These are phyloP conservation scores for Chytridium lagenaria DNA, from an alignment of 371 early-diverging fungal species.

Conservation along the genomic window DNA sequence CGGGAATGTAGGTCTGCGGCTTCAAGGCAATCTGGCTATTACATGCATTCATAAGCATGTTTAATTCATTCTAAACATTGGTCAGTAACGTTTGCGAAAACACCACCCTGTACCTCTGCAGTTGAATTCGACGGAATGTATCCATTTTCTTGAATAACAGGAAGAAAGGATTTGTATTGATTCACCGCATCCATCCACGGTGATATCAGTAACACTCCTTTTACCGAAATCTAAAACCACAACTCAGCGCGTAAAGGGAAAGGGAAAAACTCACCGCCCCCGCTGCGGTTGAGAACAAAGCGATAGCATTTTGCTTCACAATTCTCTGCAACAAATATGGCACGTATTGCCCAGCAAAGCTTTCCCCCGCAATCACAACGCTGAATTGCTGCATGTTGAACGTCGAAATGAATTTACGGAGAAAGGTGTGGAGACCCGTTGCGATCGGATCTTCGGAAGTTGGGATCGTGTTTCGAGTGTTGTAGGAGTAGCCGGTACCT, in stretches of 20 bases:
- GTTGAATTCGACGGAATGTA: neutral
- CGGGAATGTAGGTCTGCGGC: conserved; percentile 6
- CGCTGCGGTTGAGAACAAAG: neutral
- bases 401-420: neutral
- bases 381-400: neutral
- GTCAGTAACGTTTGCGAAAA: neutral
- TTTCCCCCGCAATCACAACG: conserved; percentile 11
- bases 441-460: neutral
- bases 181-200: conserved; percentile 4
- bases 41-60: neutral
- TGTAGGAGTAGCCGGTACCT: conserved; percentile 8
- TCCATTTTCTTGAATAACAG: neutral
- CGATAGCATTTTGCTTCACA: neutral
- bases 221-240: neutral
- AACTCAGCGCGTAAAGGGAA: neutral
- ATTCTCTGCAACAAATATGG: neutral
- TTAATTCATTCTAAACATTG: neutral
- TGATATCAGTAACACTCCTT: neutral
- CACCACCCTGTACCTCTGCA: neutral
- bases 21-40: neutral
- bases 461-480: neutral
- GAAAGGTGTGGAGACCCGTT: neutral
- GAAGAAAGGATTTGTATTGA: conserved; percentile 1
- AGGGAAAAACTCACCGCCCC: neutral
- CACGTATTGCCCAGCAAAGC: conserved; percentile 14